These are phyloP conservation scores for Lactarius trivialis DNA, from an alignment of 768 basidiomycete genomes.

Conservation along the genomic window DNA sequence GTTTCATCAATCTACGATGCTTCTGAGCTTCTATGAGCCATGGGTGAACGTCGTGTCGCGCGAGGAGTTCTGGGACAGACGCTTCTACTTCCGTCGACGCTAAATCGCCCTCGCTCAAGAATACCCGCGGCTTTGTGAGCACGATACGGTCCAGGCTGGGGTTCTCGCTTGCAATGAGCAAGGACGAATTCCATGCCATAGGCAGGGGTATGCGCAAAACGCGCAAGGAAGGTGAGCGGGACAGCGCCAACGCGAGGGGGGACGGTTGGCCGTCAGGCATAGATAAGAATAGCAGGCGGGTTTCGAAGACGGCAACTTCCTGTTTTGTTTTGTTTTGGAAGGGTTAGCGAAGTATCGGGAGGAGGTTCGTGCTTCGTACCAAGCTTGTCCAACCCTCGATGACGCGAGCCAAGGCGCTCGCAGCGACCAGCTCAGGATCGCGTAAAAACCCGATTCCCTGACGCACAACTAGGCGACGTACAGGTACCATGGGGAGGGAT, in stretches of 20 bases:
- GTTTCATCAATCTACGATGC: slow-evolving; percentile 6
- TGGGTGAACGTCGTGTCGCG: not conserved
- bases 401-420: not conserved
- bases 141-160: slow-evolving; percentile 7
- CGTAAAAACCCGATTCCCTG: not conserved
- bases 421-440: not conserved
- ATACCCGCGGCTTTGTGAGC: not conserved
- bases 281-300: slow-evolving; percentile 2
- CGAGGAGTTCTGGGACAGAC: not conserved
- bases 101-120: not conserved
- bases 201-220: slow-evolving; percentile 8
- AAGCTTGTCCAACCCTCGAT: slow-evolving; percentile 14
- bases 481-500: slow-evolving; percentile 2
- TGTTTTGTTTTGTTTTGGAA: not conserved
- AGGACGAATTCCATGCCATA: slow-evolving; percentile 7
- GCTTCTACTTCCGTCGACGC: not conserved
- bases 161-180: slow-evolving; percentile 12
- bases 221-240: slow-evolving; percentile 12
- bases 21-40: slow-evolving; percentile 15
- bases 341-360: not conserved
- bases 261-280: not conserved
- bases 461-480: slow-evolving; percentile 11
- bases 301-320: slow-evolving; percentile 2
- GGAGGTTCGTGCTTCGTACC: slow-evolving; percentile 1
- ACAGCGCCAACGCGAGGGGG: slow-evolving; percentile 9